Evolutionary conservation across 2,329 filamentous ascomycete species (phyloP).

Genomic region (Colletotrichum cuscutae): DNA sequence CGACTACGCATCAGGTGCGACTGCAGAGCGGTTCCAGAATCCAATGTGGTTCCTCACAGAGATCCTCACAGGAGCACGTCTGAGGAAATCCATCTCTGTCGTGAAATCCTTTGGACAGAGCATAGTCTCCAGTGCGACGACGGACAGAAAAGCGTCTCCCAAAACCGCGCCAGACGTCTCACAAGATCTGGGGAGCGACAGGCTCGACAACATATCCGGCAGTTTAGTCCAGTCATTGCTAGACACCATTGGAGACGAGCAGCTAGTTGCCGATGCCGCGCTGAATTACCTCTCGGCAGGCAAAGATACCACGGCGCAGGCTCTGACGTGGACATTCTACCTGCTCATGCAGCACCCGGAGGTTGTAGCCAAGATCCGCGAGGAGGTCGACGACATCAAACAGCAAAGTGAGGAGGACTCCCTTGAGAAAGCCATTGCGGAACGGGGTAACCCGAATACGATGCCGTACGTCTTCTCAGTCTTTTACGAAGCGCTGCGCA

Average conservation of each 20-base stretch:
- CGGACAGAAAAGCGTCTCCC: slow-evolving; percentile 44
- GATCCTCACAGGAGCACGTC: slow-evolving; percentile 55
- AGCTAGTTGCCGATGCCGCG: slow-evolving; percentile 71
- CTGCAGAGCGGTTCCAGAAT: slow-evolving; percentile 72
- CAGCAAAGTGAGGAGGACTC: slow-evolving; percentile 27
- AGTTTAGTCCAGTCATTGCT: slow-evolving; percentile 70
- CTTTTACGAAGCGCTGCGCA: slow-evolving; percentile 70
- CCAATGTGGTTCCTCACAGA: slow-evolving; percentile 72
- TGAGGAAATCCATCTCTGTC: slow-evolving; percentile 59
- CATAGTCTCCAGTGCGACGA: slow-evolving; percentile 66
- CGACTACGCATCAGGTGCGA: slow-evolving; percentile 69
- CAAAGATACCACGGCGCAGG: slow-evolving; percentile 73
- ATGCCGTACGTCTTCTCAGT: slow-evolving; percentile 69
- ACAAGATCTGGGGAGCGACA: slow-evolving; percentile 35
- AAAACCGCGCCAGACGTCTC: not conserved
- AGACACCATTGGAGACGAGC: slow-evolving; percentile 63
- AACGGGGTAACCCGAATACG: slow-evolving; percentile 46
- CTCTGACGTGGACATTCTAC: slow-evolving; percentile 72
- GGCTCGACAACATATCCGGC: slow-evolving; percentile 56
- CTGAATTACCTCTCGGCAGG: slow-evolving; percentile 74
- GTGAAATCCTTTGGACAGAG: slow-evolving; percentile 66
- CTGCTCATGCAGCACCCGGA: slow-evolving; percentile 63
- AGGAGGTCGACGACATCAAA: slow-evolving; percentile 47
- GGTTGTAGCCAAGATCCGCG: slow-evolving; percentile 52
- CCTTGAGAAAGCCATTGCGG: slow-evolving; percentile 43